Conservation (phyloP, 129 eudicot genomes). For the Saposhnikovia divaricata region DNA sequence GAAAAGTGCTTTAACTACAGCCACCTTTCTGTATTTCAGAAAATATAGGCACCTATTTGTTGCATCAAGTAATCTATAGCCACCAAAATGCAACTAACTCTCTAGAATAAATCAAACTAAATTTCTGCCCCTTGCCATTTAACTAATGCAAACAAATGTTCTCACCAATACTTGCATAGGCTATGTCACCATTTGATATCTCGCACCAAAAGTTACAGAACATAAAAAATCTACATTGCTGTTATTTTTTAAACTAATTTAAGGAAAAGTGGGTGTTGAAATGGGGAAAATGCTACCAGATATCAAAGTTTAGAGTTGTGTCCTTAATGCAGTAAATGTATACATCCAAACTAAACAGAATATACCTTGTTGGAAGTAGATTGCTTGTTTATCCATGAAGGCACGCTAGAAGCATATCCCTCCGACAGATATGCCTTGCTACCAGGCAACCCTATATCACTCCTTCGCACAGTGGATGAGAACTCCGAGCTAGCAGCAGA, state of each 20-base stretch:
- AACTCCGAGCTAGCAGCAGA: conserved; percentile 71
- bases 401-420: conserved; percentile 30
- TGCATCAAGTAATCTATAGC: too few relatives aligned
- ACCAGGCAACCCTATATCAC: conserved; percentile 30
- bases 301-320: not conserved
- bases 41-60: too few relatives aligned
- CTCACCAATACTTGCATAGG: not conserved
- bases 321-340: not conserved
- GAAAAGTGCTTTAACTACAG: too few relatives aligned
- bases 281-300: not conserved
- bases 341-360: not conserved
- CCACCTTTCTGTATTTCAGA: too few relatives aligned
- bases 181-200: not conserved
- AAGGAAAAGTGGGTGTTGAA: not conserved
- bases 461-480: conserved; percentile 48
- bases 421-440: conserved; percentile 29
- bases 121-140: not conserved
- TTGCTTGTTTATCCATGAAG: conserved; percentile 25
- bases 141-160: not conserved
- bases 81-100: too few relatives aligned
- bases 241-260: not conserved
- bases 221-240: not conserved
- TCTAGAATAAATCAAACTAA: not conserved
- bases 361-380: conserved; percentile 16
- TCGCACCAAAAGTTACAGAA: not conserved